These are phyloP conservation scores for Candida coleopterorum DNA, from an alignment of 805 yeast genomes.

Conservation along the genomic window DNA sequence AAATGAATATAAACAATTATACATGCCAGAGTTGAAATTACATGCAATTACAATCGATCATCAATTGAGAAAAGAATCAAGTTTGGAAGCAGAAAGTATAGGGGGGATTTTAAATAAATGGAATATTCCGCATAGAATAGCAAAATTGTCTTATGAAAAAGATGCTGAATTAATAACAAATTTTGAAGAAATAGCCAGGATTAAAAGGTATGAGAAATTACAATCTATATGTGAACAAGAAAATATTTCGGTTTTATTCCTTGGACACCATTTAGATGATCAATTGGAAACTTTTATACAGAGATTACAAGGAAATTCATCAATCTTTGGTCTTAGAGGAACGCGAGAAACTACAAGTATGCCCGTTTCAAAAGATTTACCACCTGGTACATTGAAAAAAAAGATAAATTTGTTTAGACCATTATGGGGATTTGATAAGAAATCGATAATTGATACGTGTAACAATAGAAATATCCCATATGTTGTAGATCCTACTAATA, in stretches of 20 bases:
- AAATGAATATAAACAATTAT: slow-evolving; percentile 24
- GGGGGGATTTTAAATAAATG: slow-evolving; percentile 25
- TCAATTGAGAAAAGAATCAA: slow-evolving; percentile 44
- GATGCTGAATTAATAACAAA: slow-evolving; percentile 26
- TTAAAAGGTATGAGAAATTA: slow-evolving; percentile 45
- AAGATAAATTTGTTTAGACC: slow-evolving; percentile 44
- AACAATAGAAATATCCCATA: slow-evolving; percentile 37
- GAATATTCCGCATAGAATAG: slow-evolving; percentile 31
- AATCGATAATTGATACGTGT: slow-evolving; percentile 45
- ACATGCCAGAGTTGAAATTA: slow-evolving; percentile 27
- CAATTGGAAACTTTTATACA: slow-evolving; percentile 66
- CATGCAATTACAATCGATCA: slow-evolving; percentile 69
- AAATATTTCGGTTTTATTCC: slow-evolving; percentile 34
- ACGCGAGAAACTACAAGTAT: slow-evolving; percentile 32
- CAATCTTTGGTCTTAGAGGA: slow-evolving; percentile 54
- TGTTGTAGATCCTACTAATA: slow-evolving; percentile 71
- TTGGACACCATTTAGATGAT: slow-evolving; percentile 71
- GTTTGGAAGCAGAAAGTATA: slow-evolving; percentile 45
- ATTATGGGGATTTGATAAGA: slow-evolving; percentile 42
- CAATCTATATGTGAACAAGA: slow-evolving; percentile 32
- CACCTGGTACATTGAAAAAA: slow-evolving; percentile 8
- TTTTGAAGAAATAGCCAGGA: slow-evolving; percentile 60
- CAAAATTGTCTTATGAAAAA: slow-evolving; percentile 19
- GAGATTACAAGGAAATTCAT: slow-evolving; percentile 41
- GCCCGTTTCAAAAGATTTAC: slow-evolving; percentile 18